These are phyloP conservation scores for Claviceps sp. DNA, from an alignment of 2,329 filamentous ascomycete genomes.

Conservation along the genomic window DNA sequence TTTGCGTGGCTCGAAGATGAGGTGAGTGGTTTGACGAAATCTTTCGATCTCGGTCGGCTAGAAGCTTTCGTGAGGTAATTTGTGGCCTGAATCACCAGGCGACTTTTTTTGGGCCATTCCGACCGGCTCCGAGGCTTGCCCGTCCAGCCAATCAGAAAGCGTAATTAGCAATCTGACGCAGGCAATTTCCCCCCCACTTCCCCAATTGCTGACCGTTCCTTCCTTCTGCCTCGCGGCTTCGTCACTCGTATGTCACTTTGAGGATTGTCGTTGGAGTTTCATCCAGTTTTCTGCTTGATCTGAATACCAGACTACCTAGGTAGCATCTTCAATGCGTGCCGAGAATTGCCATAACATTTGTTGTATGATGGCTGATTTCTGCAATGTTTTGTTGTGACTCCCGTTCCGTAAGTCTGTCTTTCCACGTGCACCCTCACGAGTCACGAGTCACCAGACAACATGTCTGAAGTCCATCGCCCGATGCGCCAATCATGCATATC, in stretches of 20 bases:
- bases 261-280: not conserved
- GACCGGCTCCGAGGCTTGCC: conserved; percentile 26
- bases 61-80: conserved; percentile 32
- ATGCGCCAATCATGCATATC: not conserved
- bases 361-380: no score
- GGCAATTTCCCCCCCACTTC: not conserved
- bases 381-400: no score
- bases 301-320: no score
- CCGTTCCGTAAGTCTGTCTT: no score
- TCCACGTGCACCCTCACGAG: no score
- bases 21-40: conserved; percentile 45
- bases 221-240: no score
- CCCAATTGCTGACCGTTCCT: not conserved
- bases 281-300: not conserved
- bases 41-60: conserved; percentile 31
- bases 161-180: conserved; percentile 17
- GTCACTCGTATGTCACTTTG: no score
- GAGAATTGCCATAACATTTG: no score
- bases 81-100: conserved; percentile 25
- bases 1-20: conserved; percentile 33
- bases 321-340: no score
- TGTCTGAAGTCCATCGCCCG: not conserved
- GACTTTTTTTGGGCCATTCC: conserved; percentile 23
- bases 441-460: no score
- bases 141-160: conserved; percentile 20